Evolutionary conservation across 495 filamentous ascomycete genomes (phyloP).

Genomic region (Penicillium angulare): DNA sequence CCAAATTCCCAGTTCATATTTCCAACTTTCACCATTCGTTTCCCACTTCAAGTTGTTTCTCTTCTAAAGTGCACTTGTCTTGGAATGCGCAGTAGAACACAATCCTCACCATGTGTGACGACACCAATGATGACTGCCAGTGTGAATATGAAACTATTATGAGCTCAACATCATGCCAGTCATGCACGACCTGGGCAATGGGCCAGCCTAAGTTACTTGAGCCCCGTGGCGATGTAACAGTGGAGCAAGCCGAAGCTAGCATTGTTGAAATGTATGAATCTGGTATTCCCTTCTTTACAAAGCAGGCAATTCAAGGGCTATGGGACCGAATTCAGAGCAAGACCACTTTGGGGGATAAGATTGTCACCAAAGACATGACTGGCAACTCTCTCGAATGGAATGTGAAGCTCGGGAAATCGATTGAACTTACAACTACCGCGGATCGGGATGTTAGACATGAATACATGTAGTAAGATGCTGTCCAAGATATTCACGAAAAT

Average conservation of each 20-base stretch:
- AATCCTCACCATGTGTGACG: too few relatives aligned
- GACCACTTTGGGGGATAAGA: not conserved
- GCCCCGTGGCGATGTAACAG: not conserved
- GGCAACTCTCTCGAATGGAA: not conserved
- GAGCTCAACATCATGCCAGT: not conserved
- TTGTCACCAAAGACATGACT: slow-evolving; percentile 1
- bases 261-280: not conserved
- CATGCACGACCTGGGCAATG: not conserved
- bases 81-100: too few relatives aligned
- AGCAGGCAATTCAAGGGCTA: not conserved
- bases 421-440: not conserved
- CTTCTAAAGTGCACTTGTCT: too few relatives aligned
- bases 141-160: too few relatives aligned
- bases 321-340: not conserved
- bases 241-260: not conserved
- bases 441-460: too few relatives aligned
- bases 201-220: not conserved
- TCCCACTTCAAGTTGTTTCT: too few relatives aligned
- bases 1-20: too few relatives aligned
- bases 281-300: not conserved
- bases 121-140: too few relatives aligned
- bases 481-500: too few relatives aligned
- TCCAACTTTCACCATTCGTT: too few relatives aligned
- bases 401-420: not conserved
- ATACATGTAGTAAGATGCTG: too few relatives aligned